Conservation (phyloP, 805 yeast genomes). For the Isabelozyma heimii region DNA sequence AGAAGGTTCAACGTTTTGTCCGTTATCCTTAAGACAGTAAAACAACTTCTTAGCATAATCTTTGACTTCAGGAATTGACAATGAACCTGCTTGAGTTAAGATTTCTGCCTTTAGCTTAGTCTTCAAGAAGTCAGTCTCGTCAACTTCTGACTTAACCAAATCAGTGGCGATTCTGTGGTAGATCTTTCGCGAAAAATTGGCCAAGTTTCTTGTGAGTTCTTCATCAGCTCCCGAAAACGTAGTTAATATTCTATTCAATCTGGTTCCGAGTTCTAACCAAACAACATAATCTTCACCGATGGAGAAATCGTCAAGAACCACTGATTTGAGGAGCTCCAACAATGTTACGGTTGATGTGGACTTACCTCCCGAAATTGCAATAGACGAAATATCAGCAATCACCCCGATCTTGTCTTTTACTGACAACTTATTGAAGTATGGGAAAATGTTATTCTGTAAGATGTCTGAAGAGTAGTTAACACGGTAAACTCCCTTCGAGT, state of each 20-base stretch:
- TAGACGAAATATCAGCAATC: constrained; percentile 50
- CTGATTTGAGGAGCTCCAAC: constrained; percentile 37
- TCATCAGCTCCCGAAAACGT: constrained; percentile 30
- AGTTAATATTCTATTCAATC: constrained; percentile 33
- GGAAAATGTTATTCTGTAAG: constrained; percentile 38
- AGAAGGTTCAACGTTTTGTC: constrained; percentile 39
- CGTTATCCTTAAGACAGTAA: constrained; percentile 17
- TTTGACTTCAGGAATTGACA: constrained; percentile 36
- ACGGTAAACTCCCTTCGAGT: constrained; percentile 52
- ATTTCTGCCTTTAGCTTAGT: constrained; percentile 36
- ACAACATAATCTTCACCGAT: constrained; percentile 43
- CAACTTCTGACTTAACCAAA: constrained; percentile 14
- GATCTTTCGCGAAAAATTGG: constrained; percentile 26
- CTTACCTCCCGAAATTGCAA: constrained; percentile 45
- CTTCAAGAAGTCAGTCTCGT: constrained; percentile 23
- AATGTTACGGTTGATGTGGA: constrained; percentile 37
- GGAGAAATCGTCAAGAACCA: constrained; percentile 20
- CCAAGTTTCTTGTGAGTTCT: constrained; percentile 22
- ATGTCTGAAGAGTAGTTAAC: constrained; percentile 48
- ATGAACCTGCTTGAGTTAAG: constrained; percentile 39
- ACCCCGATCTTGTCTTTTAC: constrained; percentile 53
- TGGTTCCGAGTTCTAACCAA: constrained; percentile 52
- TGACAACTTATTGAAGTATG: constrained; percentile 35
- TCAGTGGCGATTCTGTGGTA: constrained; percentile 29
- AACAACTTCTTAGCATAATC: constrained; percentile 30